Evolutionary conservation across 192 early-diverging fungal species (phyloP), one percentile per base, ranked within the genome.

Genomic region (Gonapodya sp.): DNA sequence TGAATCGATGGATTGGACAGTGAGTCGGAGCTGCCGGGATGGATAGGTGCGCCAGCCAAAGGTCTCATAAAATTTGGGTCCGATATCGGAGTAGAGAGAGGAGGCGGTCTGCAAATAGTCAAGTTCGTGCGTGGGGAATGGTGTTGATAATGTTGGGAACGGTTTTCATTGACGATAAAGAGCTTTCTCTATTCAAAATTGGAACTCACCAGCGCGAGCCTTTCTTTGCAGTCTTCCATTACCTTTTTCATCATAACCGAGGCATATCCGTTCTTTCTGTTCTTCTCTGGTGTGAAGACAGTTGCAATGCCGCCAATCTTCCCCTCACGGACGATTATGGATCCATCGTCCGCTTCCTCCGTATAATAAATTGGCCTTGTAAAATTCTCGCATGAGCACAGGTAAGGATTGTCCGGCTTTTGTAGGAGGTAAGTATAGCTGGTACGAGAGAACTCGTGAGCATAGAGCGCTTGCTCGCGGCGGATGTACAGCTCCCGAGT

Each of bases 41-140:
- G 81, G 81, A 34, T 16, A 46, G 2, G 35, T 2, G 2, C 1
- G 2, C 82, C 82, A 82, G 2, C 82, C 82, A 14, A 72, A 36
- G 73, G 79, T 82, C 35, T 36, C 82, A 34, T 82, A 82, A 36
- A 34, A 82, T 18, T 31, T 36, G 31, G 78, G 78, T 73, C 82
- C 82, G n/a, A 82, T 73, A 72, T 82, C 82, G 2, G 82, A 82
- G 37, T 82, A 82, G 30, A 82, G 79, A 0, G 79, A 73, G 1
- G 82, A 82, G 1, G 78, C 78, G 0, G 46, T 64, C 46, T 64
- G 8, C 24, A 24, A 24, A 64, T n/a, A 64, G 8, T 64, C 46
- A 64, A 64, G 24, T 64, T n/a, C n/a, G n/a, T n/a, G n/a, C n/a
- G n/a, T n/a, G n/a, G n/a, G n/a, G n/a, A n/a, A n/a, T n/a, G n/a